Base-by-base conservation (phyloP, 805 yeast species). In the Yueomyces sp. region DNA sequence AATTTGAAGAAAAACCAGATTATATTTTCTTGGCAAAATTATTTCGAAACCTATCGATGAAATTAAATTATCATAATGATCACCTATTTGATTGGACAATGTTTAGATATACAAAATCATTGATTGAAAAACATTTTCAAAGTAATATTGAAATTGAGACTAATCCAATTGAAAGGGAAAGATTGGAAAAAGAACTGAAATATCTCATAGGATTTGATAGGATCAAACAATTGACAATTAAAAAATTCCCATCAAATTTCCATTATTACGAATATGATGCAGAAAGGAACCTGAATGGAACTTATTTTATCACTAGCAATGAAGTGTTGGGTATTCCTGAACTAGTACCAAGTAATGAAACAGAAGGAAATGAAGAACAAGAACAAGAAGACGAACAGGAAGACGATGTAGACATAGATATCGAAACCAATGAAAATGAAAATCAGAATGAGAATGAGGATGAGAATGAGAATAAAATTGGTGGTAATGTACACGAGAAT, bases 51-150 rank as follows among this genome's bases (percentile, higher is more conserved):
- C 70, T 92, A 54, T 86, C 86, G 60, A 71, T 85, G 50, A 77
- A 90, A 51, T 90, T 90, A 62, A 85, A 85, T 46, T 90, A 86
- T 63, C 79, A 81, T 53, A 90, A 88, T 63, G 97, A 90, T 66
- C 90, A 87, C 64, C 79, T 92, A 27, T 90, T 87, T 65, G 98
- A 90, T 66, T 90, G 98, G 98, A 90, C 96, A 30, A 76, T 87
- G 53, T 49, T 58, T 37, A 57, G 63, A 43, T 57, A 58, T 51
- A 61, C 55, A 44, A 61, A 54, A 53, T 62, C 56, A 42, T 57
- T 55, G 57, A 57, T 53, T 34, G 61, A 53, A 40, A 59, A 57
- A 40, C 60, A 55, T 30, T 30, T 30, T 30, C 33, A 30, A 30
- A 19, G 19, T 19, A 19, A 19, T 19, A 38, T 51, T 49, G 34